phyloP scores from a whole-genome alignment of 2,329 filamentous ascomycete genomes.

The Penicillium occitanis region DNA sequence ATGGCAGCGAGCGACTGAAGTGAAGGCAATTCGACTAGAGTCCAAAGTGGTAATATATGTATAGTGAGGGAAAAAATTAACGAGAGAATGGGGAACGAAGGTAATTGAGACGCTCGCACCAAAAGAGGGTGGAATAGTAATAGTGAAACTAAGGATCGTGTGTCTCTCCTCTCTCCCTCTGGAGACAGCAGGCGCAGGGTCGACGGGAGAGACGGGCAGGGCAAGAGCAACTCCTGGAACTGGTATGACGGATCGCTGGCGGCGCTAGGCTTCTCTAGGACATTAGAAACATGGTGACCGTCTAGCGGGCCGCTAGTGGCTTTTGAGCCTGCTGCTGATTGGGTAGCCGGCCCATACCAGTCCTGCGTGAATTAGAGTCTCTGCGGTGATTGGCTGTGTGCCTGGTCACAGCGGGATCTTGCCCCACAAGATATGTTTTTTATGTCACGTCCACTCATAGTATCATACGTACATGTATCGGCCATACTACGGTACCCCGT shows the following conservation, averaged over 20 bases:
- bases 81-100: slow-evolving; percentile 17
- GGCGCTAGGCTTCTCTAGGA: slow-evolving; percentile 12
- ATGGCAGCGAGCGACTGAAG: slow-evolving; percentile 12
- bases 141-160: slow-evolving; percentile 9
- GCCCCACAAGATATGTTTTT: slow-evolving; percentile 2
- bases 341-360: neutral
- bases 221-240: slow-evolving; percentile 15
- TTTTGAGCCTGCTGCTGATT: neutral
- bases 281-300: slow-evolving; percentile 19
- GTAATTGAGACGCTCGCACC: neutral
- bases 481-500: neutral
- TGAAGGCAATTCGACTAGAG: neutral
- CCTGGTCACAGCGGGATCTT: slow-evolving; percentile 12
- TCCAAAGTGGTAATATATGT: neutral
- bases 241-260: slow-evolving; percentile 17
- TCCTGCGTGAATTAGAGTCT: neutral
- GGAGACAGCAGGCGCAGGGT: neutral
- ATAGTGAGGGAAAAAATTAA: slow-evolving; percentile 6
- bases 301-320: slow-evolving; percentile 21
- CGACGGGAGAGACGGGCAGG: neutral
- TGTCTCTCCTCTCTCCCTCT: neutral
- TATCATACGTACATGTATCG: neutral
- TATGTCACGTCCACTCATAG: neutral
- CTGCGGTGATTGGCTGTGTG: slow-evolving; percentile 13
- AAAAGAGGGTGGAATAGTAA: slow-evolving; percentile 5